A percentile compares a stretch with the other conserved stretches of the same genome.
These are phyloP conservation scores for Candida tetrigidarum DNA, from an alignment of 1,139 yeast genomes.

Conservation along the genomic window DNA sequence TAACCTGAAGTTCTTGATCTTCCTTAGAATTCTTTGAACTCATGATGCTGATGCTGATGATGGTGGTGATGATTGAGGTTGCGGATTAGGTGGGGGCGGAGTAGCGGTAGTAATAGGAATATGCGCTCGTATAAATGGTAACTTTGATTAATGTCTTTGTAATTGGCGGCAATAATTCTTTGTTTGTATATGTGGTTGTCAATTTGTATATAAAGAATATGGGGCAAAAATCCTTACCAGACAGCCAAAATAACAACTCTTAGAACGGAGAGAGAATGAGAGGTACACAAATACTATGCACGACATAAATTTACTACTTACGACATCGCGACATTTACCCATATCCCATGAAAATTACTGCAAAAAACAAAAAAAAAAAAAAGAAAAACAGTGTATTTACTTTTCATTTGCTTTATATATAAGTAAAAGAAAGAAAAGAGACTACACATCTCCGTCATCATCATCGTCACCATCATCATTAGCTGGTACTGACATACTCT, in stretches of 20 bases:
- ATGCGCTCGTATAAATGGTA: neutral
- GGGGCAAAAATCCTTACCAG: constrained; percentile 1
- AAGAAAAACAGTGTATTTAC: neutral
- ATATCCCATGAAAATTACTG: neutral
- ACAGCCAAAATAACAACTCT: neutral
- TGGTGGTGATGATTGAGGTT: no score
- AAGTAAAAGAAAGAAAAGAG: neutral
- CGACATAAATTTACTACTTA: neutral
- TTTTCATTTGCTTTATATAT: no score
- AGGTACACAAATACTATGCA: neutral
- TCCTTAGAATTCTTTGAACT: constrained; percentile 11
- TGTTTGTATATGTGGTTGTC: neutral
- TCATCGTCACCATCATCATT: constrained; percentile 77
- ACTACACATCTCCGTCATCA: constrained; percentile 33
- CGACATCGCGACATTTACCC: constrained; percentile 3
- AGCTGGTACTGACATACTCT: constrained; percentile 60
- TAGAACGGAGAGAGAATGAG: neutral
- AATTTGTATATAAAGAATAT: neutral
- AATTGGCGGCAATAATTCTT: neutral
- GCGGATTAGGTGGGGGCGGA: no score
- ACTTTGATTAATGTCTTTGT: no score
- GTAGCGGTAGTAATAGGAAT: no score
- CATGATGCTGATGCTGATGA: constrained; percentile 5
- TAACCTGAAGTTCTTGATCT: constrained; percentile 15
- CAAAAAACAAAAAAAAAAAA: neutral